These are phyloP conservation scores for Bipolaris victoriae DNA, from an alignment of 2,329 filamentous ascomycete species.

Conservation along the genomic window DNA sequence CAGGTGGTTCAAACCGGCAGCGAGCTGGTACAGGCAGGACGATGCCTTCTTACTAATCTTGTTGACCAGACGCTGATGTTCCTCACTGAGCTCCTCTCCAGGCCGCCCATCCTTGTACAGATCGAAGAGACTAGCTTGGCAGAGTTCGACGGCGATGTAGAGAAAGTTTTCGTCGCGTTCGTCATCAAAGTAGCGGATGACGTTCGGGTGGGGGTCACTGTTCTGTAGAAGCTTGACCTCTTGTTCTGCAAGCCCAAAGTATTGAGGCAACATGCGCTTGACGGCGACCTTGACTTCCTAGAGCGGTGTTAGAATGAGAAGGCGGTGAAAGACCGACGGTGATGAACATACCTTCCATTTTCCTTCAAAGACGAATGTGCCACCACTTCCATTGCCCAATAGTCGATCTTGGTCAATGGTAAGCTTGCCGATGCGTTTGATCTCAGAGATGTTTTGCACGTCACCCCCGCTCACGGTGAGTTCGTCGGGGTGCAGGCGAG, in stretches of 20 bases:
- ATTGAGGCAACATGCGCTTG: conserved; percentile 95
- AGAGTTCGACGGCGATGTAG: conserved; percentile 94
- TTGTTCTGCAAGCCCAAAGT: conserved; percentile 92
- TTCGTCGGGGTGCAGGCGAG: conserved; percentile 48
- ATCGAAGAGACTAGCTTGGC: conserved; percentile 90
- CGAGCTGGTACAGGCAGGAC: conserved; percentile 84
- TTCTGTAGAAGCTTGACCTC: conserved; percentile 90
- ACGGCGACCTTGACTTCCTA: conserved; percentile 86
- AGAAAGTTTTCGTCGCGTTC: conserved; percentile 87
- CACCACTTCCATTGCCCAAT: conserved; percentile 83
- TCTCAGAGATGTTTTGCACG: conserved; percentile 55
- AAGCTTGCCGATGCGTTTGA: conserved; percentile 65
- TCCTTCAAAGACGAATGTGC: conserved; percentile 95
- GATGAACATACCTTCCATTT: conserved; percentile 70
- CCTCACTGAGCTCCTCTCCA: conserved; percentile 59
- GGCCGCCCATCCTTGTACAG: conserved; percentile 72
- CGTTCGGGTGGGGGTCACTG: conserved; percentile 94
- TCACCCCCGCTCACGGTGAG: conserved; percentile 51
- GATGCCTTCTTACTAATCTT: conserved; percentile 78
- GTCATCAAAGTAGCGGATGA: conserved; percentile 95
- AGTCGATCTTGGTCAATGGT: conserved; percentile 65
- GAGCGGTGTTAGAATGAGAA: conserved; percentile 10
- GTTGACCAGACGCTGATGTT: conserved; percentile 71
- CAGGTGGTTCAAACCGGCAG: conserved; percentile 84
- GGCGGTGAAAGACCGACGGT: not conserved